A percentile compares a stretch with the other conserved stretches of the same genome.
These are phyloP conservation scores for Pythium apleroticum DNA, from an alignment of 352 stramenopile species.

Conservation along the genomic window DNA sequence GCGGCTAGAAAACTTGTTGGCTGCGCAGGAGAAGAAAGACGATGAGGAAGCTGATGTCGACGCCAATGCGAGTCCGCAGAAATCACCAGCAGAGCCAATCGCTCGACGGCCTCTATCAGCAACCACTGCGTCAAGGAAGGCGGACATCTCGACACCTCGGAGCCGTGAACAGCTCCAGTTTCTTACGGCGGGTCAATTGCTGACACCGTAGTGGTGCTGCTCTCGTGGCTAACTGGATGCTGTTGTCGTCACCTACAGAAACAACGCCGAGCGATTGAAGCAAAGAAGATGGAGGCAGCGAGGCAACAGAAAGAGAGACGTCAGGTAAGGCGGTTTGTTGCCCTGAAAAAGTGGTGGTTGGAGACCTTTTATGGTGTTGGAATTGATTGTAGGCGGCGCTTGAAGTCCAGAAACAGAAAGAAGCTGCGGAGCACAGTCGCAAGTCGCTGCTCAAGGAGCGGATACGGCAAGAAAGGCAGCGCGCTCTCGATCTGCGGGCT, in stretches of 20 bases:
- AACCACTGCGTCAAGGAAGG: slow-evolving; percentile 5
- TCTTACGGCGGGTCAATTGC: slow-evolving; percentile 32
- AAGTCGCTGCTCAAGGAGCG: slow-evolving; percentile 41
- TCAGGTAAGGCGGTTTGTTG: slow-evolving; percentile 28
- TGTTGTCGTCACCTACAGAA: slow-evolving; percentile 31
- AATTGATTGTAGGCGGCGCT: slow-evolving; percentile 33
- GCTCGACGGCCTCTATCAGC: slow-evolving; percentile 18
- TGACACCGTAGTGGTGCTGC: no score
- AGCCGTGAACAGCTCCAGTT: slow-evolving; percentile 56
- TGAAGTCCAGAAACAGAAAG: slow-evolving; percentile 43
- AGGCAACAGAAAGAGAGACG: slow-evolving; percentile 51
- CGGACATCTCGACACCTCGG: slow-evolving; percentile 25
- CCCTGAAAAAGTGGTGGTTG: no score
- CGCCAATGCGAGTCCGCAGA: neutral
- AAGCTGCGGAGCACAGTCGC: slow-evolving; percentile 35
- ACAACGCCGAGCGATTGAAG: slow-evolving; percentile 47
- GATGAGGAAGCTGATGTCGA: neutral
- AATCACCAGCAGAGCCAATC: neutral
- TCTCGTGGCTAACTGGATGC: neutral
- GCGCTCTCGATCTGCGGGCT: slow-evolving; percentile 31
- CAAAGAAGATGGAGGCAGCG: slow-evolving; percentile 43
- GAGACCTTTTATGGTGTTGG: neutral
- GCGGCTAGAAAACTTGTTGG: slow-evolving; percentile 34
- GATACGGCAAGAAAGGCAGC: slow-evolving; percentile 49
- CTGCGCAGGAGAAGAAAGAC: neutral